phyloP scores from a whole-genome alignment of 2,329 filamentous ascomycete genomes.

The Colletotrichum orbiculare region DNA sequence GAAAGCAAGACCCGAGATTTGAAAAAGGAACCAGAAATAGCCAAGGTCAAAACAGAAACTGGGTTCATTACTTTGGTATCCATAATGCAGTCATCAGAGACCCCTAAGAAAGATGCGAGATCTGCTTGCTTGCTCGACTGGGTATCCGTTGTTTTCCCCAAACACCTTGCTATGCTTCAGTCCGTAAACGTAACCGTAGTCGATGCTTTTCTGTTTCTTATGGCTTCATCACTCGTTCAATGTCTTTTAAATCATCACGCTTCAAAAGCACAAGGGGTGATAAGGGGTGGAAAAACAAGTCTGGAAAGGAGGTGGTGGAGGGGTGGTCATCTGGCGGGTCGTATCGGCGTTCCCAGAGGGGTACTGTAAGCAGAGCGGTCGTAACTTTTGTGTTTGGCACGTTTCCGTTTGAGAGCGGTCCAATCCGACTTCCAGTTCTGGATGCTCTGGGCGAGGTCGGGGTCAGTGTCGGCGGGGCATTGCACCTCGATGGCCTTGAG shows the following conservation, averaged over 20 bases:
- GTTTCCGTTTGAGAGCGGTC: constrained; percentile 60
- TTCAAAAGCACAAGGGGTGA: constrained; percentile 13
- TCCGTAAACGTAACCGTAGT: constrained; percentile 30
- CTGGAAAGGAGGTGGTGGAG: neutral
- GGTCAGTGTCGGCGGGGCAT: constrained; percentile 62
- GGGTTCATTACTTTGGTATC: constrained; percentile 27
- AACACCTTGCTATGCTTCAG: constrained; percentile 36
- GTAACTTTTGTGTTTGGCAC: constrained; percentile 42
- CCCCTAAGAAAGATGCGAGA: constrained; percentile 32
- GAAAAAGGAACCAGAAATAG: no score
- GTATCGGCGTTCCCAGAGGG: constrained; percentile 31
- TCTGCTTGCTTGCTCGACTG: constrained; percentile 25
- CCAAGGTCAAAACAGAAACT: constrained; percentile 17
- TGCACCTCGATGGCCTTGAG: constrained; percentile 72
- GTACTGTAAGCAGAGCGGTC: constrained; percentile 34
- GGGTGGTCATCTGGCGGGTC: constrained; percentile 26
- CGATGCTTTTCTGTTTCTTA: constrained; percentile 16
- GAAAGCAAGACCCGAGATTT: neutral
- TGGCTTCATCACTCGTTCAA: constrained; percentile 36
- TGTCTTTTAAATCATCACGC: constrained; percentile 34
- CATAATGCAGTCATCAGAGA: constrained; percentile 24
- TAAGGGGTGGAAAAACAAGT: constrained; percentile 27
- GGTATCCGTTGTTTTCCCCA: constrained; percentile 32
- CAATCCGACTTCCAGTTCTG: constrained; percentile 72
- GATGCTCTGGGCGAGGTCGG: constrained; percentile 69